Evolutionary conservation across 768 basidiomycete species (phyloP).

Genomic region (Termitomyces sp.): DNA sequence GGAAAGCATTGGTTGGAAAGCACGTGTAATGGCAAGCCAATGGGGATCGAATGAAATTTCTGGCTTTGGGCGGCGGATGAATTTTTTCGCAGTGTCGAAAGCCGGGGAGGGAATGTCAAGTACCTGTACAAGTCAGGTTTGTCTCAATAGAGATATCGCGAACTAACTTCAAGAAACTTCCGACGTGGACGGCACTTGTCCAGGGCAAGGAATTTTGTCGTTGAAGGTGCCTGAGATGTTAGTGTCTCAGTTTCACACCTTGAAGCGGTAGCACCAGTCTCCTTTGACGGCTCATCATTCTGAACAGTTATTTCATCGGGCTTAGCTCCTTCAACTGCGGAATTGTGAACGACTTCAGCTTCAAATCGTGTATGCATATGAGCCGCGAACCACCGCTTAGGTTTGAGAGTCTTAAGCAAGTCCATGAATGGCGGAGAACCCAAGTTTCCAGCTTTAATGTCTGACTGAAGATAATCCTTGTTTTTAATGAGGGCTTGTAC

Average conservation of each 20-base stretch:
- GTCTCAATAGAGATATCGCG: background rate
- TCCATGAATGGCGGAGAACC: slow-evolving; percentile 87
- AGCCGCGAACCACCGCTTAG: slow-evolving; percentile 89
- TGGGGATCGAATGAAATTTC: slow-evolving; percentile 75
- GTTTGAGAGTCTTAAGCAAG: slow-evolving; percentile 65
- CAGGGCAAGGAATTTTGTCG: slow-evolving; percentile 84
- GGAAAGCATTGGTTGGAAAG: slow-evolving; percentile 77
- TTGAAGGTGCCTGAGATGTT: slow-evolving; percentile 14
- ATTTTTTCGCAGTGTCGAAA: slow-evolving; percentile 8
- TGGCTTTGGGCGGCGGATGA: slow-evolving; percentile 18
- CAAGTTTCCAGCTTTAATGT: slow-evolving; percentile 60
- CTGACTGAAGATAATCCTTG: slow-evolving; percentile 73
- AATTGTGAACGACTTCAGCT: slow-evolving; percentile 53
- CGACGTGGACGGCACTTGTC: slow-evolving; percentile 82
- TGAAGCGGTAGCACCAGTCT: slow-evolving; percentile 10
- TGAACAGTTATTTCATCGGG: slow-evolving; percentile 38
- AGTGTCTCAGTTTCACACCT: background rate
- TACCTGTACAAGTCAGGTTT: slow-evolving; percentile 38
- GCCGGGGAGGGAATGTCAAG: slow-evolving; percentile 49
- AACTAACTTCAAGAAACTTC: slow-evolving; percentile 73
- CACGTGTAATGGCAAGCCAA: slow-evolving; percentile 92
- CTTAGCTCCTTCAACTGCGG: background rate
- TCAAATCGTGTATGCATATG: slow-evolving; percentile 89
- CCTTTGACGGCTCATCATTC: slow-evolving; percentile 40
- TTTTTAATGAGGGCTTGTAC: slow-evolving; percentile 54